Evolutionary conservation across 108 stramenopile species (phyloP), one percentile per base, ranked within the genome.

Genomic region (Pseudonitzschia multistriata): DNA sequence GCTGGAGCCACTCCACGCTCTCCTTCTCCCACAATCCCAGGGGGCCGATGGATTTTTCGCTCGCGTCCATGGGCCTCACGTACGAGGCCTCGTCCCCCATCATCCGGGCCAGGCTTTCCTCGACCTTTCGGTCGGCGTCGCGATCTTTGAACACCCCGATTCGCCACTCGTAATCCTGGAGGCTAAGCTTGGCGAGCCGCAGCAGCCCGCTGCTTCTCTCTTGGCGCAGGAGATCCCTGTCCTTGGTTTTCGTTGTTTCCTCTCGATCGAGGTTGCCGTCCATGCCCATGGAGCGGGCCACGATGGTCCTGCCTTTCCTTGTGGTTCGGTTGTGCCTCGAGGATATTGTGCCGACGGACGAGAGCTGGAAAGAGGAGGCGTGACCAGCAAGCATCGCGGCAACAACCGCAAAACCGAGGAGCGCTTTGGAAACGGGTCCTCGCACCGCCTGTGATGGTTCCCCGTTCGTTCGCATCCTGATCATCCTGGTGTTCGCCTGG

Each of bases 41-140:
- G 13, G 92, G 92, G 14, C 92, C 92, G 36, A 87, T 69, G 48
- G 70, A 80, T n/a, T 64, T 60, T 49, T 87, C 83, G 47, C 72
- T 77, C 11, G 92, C 92, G 81, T 93, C 92, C 92, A 93, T 93
- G 13, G 92, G 92, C 65, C 92, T 74, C 29, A 87, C 82, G 59
- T 93, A 93, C 37, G 79, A 37, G 4, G 92, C 70, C 65, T 86
- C 87, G 54, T 90, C 86, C 11, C 92, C 92, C 83, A 83, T 83
- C 89, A 93, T 89, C 33, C 81, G 66, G 0, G 88, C 85, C 55
- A 93, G 55, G 70, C 73, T 83, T 62, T 90, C 83, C 48, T 90
- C 88, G 49, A 90, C 81, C 75, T 72, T 48, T 53, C 92, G 76
- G 69, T 93, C 89, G n/a, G 92, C 92, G 65, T 90, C 84, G 27